Conservation (phyloP, 176 grass and related monocot genomes). For the Oryza brachyantha region DNA sequence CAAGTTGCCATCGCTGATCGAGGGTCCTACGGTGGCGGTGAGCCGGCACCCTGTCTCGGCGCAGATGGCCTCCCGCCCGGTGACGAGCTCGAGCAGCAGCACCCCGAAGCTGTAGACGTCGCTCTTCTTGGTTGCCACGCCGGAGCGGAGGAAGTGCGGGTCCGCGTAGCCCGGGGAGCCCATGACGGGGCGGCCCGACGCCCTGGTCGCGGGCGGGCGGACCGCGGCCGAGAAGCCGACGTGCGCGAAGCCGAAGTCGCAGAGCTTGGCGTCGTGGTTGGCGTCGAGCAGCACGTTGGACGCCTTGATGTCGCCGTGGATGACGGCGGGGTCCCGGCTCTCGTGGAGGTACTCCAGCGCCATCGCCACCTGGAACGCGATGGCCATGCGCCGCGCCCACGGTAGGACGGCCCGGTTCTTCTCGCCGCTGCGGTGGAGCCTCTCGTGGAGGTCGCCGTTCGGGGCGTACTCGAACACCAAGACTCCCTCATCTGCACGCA, state of each 20-base stretch:
- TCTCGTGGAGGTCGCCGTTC: slow-evolving; percentile 56
- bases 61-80: slow-evolving; percentile 61
- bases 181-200: slow-evolving; percentile 37
- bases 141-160: slow-evolving; percentile 74
- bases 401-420: slow-evolving; percentile 11
- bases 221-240: slow-evolving; percentile 62
- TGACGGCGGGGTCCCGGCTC: slow-evolving; percentile 53
- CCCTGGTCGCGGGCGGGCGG: slow-evolving; percentile 12
- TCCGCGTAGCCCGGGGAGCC: slow-evolving; percentile 83
- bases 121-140: slow-evolving; percentile 72
- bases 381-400: slow-evolving; percentile 65
- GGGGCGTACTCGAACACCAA: slow-evolving; percentile 62
- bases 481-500: slow-evolving; percentile 49
- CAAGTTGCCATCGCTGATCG: slow-evolving; percentile 16
- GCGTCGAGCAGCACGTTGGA: slow-evolving; percentile 71
- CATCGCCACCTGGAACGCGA: slow-evolving; percentile 61
- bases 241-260: slow-evolving; percentile 70
- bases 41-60: slow-evolving; percentile 40
- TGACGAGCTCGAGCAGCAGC: slow-evolving; percentile 61
- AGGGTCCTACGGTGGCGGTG: slow-evolving; percentile 36
- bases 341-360: slow-evolving; percentile 89
- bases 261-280: slow-evolving; percentile 58
- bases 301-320: slow-evolving; percentile 84
- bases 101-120: slow-evolving; percentile 77
- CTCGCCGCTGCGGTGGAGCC: slow-evolving; percentile 33